A percentile compares a stretch with the other conserved stretches of the same genome.
phyloP scores from a whole-genome alignment of 306 rosid genomes.

The Dryas octopetala region DNA sequence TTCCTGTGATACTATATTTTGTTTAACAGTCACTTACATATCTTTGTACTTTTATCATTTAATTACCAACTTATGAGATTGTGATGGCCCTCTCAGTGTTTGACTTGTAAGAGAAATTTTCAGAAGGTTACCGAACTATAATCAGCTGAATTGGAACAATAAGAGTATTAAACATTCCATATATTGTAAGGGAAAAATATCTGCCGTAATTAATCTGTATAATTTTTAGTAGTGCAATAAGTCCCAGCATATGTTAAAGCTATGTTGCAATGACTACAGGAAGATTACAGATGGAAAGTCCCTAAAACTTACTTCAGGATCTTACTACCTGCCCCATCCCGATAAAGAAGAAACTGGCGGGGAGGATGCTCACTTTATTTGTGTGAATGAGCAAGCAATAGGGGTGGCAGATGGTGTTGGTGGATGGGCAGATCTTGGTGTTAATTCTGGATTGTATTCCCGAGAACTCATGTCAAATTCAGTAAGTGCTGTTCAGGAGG shows the following conservation, averaged over 20 bases:
- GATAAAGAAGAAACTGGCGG: conserved; percentile 98
- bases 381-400: conserved; percentile 84
- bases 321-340: conserved; percentile 96
- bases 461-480: conserved; percentile 95
- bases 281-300: conserved; percentile 53
- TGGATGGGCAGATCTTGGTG: conserved; percentile 97
- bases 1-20: not conserved
- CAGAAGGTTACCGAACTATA: too few species aligned
- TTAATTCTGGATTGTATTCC: conserved; percentile 82
- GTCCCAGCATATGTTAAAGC: not conserved
- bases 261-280: conserved; percentile 42
- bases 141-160: not conserved
- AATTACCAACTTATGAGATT: not conserved
- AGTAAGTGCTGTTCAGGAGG: conserved; percentile 77
- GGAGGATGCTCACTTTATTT: conserved; percentile 97
- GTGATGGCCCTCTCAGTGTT: too few species aligned
- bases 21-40: not conserved
- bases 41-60: not conserved
- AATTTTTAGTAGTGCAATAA: not conserved
- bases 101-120: too few species aligned
- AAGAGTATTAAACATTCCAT: not conserved
- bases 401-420: conserved; percentile 99
- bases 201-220: not conserved
- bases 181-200: not conserved
- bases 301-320: conserved; percentile 75